Conservation (phyloP, 371 early-diverging fungal species). For the Caulochytrium protostelioides region DNA sequence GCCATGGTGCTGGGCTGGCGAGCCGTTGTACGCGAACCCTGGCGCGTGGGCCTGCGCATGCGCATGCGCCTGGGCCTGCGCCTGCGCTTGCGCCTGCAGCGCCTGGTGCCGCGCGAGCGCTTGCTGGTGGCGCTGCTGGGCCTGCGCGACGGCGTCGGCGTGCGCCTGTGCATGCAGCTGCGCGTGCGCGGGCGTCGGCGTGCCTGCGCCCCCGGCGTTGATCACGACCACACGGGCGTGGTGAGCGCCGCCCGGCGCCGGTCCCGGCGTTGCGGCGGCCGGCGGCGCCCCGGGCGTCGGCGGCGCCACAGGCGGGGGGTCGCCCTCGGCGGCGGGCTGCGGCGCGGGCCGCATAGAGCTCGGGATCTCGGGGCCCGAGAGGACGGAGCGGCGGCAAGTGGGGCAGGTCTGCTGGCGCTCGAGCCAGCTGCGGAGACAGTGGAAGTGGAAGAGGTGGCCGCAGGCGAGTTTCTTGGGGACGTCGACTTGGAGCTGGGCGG, state of each 20-base stretch:
- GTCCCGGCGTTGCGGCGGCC: neutral
- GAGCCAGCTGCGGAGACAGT: constrained; percentile 92
- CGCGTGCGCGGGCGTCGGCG: neutral
- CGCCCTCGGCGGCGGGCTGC: neutral
- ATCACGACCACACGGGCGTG: neutral
- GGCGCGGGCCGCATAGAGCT: neutral
- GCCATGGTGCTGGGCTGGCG: too few species aligned
- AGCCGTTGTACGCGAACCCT: too few species aligned
- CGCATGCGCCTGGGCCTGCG: too few species aligned
- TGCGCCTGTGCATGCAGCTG: neutral
- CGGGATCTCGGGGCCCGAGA: constrained; percentile 1
- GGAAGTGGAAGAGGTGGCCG: constrained; percentile 94
- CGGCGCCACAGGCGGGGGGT: neutral
- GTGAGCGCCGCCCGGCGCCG: neutral
- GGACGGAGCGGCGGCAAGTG: constrained; percentile 48
- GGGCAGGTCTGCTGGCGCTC: constrained; percentile 97
- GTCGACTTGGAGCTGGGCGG: constrained; percentile 6
- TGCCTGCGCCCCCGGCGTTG: neutral
- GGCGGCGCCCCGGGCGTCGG: neutral
- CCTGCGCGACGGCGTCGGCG: neutral
- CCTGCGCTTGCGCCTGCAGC: too few species aligned
- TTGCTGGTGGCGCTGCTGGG: constrained; percentile 3
- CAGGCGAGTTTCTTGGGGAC: constrained; percentile 87
- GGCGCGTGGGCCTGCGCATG: too few species aligned
- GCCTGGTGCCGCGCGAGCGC: constrained; percentile 4